Evolutionary conservation across 2,329 filamentous ascomycete genomes (phyloP), one percentile per base, ranked within the genome.

Genomic region (Lasiodiplodia gonubiensis): DNA sequence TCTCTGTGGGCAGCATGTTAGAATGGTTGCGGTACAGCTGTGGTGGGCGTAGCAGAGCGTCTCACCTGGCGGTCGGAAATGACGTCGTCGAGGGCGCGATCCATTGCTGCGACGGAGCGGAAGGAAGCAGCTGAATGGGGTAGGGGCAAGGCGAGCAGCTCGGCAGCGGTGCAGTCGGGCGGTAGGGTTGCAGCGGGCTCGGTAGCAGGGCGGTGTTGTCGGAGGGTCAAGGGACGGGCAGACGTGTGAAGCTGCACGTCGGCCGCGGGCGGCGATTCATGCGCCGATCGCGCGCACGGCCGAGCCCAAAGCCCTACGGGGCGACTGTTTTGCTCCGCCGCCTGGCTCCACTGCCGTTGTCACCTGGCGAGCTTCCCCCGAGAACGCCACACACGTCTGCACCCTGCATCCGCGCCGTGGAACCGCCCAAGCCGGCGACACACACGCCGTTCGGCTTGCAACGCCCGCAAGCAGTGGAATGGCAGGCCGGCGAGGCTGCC

Each of bases 81-180:
- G 74, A 89, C 88, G 72, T 89, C 88, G 78, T 89, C 87, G 68
- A 90, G 81, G 73, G 85, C 86, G 74, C 86, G 85, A 80, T 90
- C 88, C 87, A 90, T 90, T 39, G 70, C 30, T 51, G 53, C 6
- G 33, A 16, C 48, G 33, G 37, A 35, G 12, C 27, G 21, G 46
- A 25, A 60, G 42, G 12, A 35, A 6, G 59, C 55, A 49, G 33
- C 59, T 63, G 59, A 23, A 52, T 52, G 27, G 8, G n/a, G 53
- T 37, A 35, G 25, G 51, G 55, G 52, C 33, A 48, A 37, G 48
- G 52, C 52, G 52, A 52, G 52, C 21, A 49, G 37, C 30, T 33
- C 27, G 54, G 39, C 52, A 53, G 53, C 53, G 21, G 37, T 37
- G 39, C 27, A 27, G 64, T 35, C 51, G 51, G 35, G 48, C 52